Evolutionary conservation across 306 rosid genomes (phyloP).

Genomic region (Oemleria cerasiformis): DNA sequence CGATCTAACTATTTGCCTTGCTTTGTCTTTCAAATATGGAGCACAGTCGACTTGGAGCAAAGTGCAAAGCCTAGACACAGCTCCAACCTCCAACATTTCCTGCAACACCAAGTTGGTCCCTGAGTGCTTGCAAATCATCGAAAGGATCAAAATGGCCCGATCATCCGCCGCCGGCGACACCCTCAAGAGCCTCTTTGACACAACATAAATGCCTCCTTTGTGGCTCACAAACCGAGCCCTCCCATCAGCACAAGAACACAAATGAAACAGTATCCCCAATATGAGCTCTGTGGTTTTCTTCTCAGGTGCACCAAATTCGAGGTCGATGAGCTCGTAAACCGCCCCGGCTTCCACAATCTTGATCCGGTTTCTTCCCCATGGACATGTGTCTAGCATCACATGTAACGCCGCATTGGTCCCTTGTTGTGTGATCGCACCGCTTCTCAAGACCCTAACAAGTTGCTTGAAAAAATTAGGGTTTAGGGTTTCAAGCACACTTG

Average conservation of each 20-base stretch:
- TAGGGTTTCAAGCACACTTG: conserved; percentile 24
- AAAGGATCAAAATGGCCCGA: conserved; percentile 45
- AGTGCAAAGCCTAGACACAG: conserved; percentile 49
- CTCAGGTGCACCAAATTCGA: conserved; percentile 34
- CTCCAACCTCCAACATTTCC: conserved; percentile 64
- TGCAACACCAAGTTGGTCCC: conserved; percentile 43
- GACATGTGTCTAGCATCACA: conserved; percentile 30
- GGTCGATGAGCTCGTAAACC: conserved; percentile 47
- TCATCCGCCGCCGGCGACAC: conserved; percentile 51
- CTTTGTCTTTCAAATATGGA: conserved; percentile 46
- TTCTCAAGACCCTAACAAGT: conserved; percentile 25
- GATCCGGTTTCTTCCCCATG: conserved; percentile 38
- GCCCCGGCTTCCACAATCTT: conserved; percentile 43
- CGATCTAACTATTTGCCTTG: conserved; percentile 37
- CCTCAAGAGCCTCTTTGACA: conserved; percentile 44
- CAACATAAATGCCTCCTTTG: conserved; percentile 40
- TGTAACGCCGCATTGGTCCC: conserved; percentile 45
- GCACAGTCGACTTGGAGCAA: conserved; percentile 49
- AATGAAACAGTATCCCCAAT: conserved; percentile 37
- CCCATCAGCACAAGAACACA: conserved; percentile 64
- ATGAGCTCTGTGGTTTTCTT: conserved; percentile 45
- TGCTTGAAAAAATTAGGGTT: conserved; percentile 39
- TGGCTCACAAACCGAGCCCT: conserved; percentile 57
- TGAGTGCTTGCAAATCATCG: conserved; percentile 38
- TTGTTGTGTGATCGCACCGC: conserved; percentile 33